A percentile compares a stretch with the other conserved stretches of the same genome.
Conservation (phyloP, 257 asterid species). For the Jacaranda mimosifolia region DNA sequence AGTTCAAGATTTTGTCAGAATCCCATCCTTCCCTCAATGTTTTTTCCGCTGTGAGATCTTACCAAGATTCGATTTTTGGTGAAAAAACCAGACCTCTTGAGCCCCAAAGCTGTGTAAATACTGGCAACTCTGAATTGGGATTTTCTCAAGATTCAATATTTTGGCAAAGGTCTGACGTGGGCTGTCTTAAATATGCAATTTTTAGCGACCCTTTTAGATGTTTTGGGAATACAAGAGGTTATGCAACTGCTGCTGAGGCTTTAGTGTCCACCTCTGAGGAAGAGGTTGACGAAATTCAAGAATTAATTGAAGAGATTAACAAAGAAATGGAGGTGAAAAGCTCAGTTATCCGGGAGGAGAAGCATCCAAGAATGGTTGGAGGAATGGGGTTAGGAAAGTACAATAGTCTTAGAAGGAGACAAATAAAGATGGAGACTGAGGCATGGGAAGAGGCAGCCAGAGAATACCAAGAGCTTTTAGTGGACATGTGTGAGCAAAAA, state of each 20-base stretch:
- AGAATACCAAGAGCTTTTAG: conserved; percentile 84
- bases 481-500: conserved; percentile 95
- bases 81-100: conserved; percentile 25
- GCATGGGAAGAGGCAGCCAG: conserved; percentile 93
- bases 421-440: conserved; percentile 83
- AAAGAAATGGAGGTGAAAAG: conserved; percentile 47
- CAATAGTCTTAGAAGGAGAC: conserved; percentile 71
- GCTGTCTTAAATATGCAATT: conserved; percentile 23
- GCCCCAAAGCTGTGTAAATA: conserved; percentile 18
- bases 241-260: conserved; percentile 84
- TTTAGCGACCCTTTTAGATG: conserved; percentile 39
- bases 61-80: conserved; percentile 36
- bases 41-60: conserved; percentile 29
- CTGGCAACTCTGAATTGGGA: conserved; percentile 37
- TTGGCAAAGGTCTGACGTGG: conserved; percentile 34
- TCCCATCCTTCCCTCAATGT: conserved; percentile 39
- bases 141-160: conserved; percentile 38
- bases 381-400: conserved; percentile 83
- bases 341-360: conserved; percentile 36
- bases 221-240: conserved; percentile 54
- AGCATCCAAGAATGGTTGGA: conserved; percentile 57
- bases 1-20: conserved; percentile 50
- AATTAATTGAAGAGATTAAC: conserved; percentile 55
- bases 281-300: conserved; percentile 75
- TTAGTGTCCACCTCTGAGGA: conserved; percentile 85